Percentiles rank a stretch among this genome's conserved stretches.
Evolutionary conservation across 2,329 filamentous ascomycete genomes (phyloP).

Genomic region (Exophiala sideris): DNA sequence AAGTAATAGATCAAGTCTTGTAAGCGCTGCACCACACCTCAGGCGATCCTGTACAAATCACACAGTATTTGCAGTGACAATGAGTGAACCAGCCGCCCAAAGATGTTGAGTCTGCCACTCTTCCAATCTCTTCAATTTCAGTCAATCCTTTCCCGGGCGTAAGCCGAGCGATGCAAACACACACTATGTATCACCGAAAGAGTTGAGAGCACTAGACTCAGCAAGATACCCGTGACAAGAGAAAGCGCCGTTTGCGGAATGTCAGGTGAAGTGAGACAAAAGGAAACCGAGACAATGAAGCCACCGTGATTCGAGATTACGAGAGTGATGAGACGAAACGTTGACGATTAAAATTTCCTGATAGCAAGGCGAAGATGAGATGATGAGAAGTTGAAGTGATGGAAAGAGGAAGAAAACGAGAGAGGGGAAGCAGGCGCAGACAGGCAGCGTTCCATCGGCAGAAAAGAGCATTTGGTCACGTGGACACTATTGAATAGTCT

Average conservation of each 20-base stretch:
- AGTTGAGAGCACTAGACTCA: not conserved
- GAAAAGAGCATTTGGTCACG: not conserved
- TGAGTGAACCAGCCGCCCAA: not conserved
- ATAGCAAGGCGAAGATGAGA: not conserved
- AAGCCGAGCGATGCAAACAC: not conserved
- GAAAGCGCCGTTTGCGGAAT: not conserved
- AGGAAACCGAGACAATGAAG: not conserved
- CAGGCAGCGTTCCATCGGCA: not conserved
- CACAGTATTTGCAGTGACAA: conserved; percentile 14
- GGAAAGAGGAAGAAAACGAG: conserved; percentile 1
- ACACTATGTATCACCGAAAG: not conserved
- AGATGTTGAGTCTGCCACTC: not conserved
- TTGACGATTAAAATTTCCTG: not conserved
- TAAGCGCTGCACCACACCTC: conserved; percentile 9
- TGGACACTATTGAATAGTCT: not conserved
- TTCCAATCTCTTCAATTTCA: not conserved
- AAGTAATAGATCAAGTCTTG: conserved; percentile 15
- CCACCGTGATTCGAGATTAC: not conserved
- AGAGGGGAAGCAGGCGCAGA: not conserved
- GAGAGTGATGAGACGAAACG: not conserved
- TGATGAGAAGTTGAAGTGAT: not conserved
- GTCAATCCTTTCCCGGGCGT: not conserved
- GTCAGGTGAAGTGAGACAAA: not conserved
- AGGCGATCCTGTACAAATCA: conserved; percentile 8
- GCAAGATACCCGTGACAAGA: too few species aligned